Evolutionary conservation across 108 stramenopile species (phyloP), one percentile per base, ranked within the genome.

Genomic region (Mediolabrus comicus): DNA sequence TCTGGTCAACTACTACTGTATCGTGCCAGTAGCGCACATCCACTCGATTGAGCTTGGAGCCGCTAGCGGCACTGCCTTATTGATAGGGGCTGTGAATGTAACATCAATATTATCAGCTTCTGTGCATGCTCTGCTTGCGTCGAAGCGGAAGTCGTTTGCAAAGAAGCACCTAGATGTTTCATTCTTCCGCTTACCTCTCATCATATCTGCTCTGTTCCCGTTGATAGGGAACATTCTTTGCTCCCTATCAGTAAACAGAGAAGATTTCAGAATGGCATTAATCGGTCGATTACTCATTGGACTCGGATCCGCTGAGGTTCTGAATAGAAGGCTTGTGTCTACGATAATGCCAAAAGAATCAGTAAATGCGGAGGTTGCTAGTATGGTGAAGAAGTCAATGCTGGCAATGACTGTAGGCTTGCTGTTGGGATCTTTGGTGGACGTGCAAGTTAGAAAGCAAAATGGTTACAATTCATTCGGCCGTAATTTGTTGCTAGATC

Each of bases 201-300:
- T 68, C 33, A 13, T 65, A 19, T 64, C 62, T 33, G 56, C 65
- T 13, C 9, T 62, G 3, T 67, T 54, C 41, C 34, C 66, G n/a
- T n/a, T 82, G 3, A 24, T 53, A 13, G 81, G 81, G 27, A 82
- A 82, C 49, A 64, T 73, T 11, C 35, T 76, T 41, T 74, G 62
- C 63, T 53, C 76, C 1, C 56, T 64, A 22, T 55, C 75, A 35
- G 11, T 56, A 27, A 30, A 49, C 24, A 32, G 29, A 11, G n/a
- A 33, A 31, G 77, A 75, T 16, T 29, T 77, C 1, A 29, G 14
- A 62, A 71, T 77, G 59, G 75, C 76, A 35, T 27, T 77, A 17
- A 31, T 68, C 17, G 81, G 81, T 24, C 58, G 81, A 17, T 68
- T 77, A 13, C 59, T 82, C 3, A 28, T 77, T 27, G 81, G 81